These are phyloP conservation scores for Hypoxylon rickii DNA, from an alignment of 495 filamentous ascomycete genomes.

Conservation along the genomic window DNA sequence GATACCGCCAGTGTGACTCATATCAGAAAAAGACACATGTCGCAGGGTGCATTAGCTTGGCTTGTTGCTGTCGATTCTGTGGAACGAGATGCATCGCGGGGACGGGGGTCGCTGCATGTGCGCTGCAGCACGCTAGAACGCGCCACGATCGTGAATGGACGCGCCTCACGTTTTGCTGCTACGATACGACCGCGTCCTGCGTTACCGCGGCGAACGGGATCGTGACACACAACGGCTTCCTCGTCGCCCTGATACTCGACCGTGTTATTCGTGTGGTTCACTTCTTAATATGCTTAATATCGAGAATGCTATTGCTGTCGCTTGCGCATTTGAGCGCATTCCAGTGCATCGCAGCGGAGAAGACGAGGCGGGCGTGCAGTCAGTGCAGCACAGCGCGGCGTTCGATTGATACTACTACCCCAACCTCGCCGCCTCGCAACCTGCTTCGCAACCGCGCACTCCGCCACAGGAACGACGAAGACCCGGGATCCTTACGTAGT, in stretches of 20 bases:
- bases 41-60: conserved; percentile 26
- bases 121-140: conserved; percentile 14
- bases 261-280: no score
- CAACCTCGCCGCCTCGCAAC: no score
- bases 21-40: conserved; percentile 35
- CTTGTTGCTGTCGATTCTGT: conserved; percentile 24
- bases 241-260: conserved; percentile 30
- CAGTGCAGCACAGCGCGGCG: no score
- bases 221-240: conserved; percentile 24
- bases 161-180: conserved; percentile 26
- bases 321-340: no score
- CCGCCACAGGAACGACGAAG: conserved; percentile 25
- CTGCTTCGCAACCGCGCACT: conserved; percentile 22
- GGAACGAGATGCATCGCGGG: conserved; percentile 26
- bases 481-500: conserved; percentile 14
- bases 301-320: conserved; percentile 11
- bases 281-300: no score
- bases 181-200: conserved; percentile 33
- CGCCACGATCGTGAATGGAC: conserved; percentile 28
- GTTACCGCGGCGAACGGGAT: conserved; percentile 33
- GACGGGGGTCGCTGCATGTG: conserved; percentile 14
- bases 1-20: conserved; percentile 33
- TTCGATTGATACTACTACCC: conserved; percentile 16
- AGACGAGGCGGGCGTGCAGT: conserved; percentile 12
- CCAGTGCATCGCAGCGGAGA: conserved; percentile 9